Conservation (phyloP, 176 grass and related monocot genomes). For the Hyparrhenia diplandra region DNA sequence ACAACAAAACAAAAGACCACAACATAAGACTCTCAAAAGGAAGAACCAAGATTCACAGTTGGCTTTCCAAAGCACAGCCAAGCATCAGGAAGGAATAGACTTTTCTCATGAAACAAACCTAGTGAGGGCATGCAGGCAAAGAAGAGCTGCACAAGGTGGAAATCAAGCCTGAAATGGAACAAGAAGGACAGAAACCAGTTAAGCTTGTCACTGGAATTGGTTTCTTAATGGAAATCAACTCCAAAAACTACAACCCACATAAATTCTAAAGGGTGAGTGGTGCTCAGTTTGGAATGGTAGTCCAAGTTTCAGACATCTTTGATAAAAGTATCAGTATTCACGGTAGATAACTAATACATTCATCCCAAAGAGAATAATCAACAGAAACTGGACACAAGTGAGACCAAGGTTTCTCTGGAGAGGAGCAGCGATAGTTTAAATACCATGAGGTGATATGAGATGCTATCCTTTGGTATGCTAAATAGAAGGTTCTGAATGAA, state of each 20-base stretch:
- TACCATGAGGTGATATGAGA: neutral
- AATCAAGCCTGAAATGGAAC: too few relatives aligned
- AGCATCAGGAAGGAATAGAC: too few relatives aligned
- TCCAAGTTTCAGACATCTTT: neutral
- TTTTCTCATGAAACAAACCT: too few relatives aligned
- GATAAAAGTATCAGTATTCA: neutral
- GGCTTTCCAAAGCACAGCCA: too few relatives aligned
- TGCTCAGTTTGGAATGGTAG: neutral
- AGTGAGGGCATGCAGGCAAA: too few relatives aligned
- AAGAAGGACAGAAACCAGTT: too few relatives aligned
- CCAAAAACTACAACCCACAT: neutral
- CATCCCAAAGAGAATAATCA: neutral
- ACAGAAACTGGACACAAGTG: neutral
- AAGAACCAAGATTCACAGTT: too few relatives aligned
- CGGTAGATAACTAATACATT: neutral
- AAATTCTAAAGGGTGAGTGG: slow-evolving; percentile 9
- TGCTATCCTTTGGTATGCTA: neutral
- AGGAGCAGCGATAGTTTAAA: neutral
- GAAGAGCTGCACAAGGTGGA: too few relatives aligned
- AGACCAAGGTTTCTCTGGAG: neutral
- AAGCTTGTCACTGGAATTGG: too few relatives aligned
- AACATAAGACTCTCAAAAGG: too few relatives aligned
- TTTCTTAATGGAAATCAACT: too few relatives aligned
- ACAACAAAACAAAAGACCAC: too few relatives aligned
- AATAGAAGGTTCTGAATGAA: neutral